phyloP scores from a whole-genome alignment of 2,329 filamentous ascomycete genomes.

The Colletotrichum sidae region DNA sequence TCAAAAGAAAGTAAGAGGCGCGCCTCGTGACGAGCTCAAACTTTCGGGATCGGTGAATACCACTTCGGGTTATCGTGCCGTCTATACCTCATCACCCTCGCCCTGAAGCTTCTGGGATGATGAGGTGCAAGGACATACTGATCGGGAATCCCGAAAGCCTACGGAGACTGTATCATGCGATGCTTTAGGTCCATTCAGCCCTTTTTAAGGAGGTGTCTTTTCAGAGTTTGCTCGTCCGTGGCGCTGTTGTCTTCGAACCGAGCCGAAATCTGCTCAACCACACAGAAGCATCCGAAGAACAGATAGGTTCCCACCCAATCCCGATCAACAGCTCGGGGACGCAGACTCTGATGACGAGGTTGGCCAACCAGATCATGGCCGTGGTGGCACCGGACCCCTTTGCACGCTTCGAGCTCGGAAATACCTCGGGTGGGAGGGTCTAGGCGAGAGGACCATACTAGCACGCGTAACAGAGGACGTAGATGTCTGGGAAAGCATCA shows the following conservation, averaged over 20 bases:
- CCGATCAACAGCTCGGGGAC: constrained; percentile 65
- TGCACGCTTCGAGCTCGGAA: constrained; percentile 47
- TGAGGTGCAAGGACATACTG: too few species aligned
- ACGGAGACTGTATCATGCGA: background rate
- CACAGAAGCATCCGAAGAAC: constrained; percentile 66
- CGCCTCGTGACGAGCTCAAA: too few species aligned
- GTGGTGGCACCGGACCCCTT: constrained; percentile 52
- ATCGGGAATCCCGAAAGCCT: background rate
- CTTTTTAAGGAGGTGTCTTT: constrained; percentile 10
- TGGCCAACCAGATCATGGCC: constrained; percentile 48
- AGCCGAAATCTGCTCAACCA: constrained; percentile 59
- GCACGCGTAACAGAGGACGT: constrained; percentile 46
- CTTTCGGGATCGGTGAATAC: too few species aligned
- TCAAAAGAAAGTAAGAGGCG: too few species aligned
- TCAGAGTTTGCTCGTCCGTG: constrained; percentile 7
- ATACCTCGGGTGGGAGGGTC: constrained; percentile 51
- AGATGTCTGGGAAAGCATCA: constrained; percentile 38
- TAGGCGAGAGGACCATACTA: constrained; percentile 50
- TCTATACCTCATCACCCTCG: too few species aligned
- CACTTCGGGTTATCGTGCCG: too few species aligned
- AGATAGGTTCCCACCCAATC: constrained; percentile 60
- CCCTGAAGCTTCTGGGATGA: too few species aligned
- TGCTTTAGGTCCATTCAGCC: constrained; percentile 15
- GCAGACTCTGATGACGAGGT: constrained; percentile 58
- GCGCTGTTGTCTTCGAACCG: constrained; percentile 42